A percentile compares a stretch with the other conserved stretches of the same genome.
phyloP scores from a whole-genome alignment of 805 yeast species.

The Spathaspora arborariae region DNA sequence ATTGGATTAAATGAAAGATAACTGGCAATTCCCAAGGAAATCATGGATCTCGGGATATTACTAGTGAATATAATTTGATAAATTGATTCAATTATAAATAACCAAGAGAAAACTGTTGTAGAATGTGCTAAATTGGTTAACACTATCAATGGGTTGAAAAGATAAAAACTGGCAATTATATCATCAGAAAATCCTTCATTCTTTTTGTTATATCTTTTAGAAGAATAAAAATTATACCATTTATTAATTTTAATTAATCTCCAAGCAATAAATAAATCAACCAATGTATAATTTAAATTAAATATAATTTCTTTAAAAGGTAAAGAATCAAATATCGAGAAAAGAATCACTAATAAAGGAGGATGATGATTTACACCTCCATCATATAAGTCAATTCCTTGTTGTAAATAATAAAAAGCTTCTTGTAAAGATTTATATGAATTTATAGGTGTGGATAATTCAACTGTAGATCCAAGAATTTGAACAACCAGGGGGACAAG shows the following conservation, averaged over 20 bases:
- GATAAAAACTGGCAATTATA: conserved; percentile 58
- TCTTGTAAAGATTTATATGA: conserved; percentile 52
- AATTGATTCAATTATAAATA: conserved; percentile 49
- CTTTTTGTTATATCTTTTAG: conserved; percentile 13
- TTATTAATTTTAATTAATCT: conserved; percentile 48
- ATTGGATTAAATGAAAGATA: conserved; percentile 63
- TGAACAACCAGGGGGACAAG: conserved; percentile 27
- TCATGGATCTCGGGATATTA: conserved; percentile 42
- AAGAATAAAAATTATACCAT: conserved; percentile 30
- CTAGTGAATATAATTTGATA: conserved; percentile 39
- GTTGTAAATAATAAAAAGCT: conserved; percentile 50
- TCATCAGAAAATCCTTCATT: conserved; percentile 31
- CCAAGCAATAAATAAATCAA: conserved; percentile 58
- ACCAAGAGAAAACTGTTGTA: conserved; percentile 56
- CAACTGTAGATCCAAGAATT: conserved; percentile 40
- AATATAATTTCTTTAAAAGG: conserved; percentile 19
- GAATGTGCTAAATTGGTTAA: conserved; percentile 68
- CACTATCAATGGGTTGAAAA: conserved; percentile 78
- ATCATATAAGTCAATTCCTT: conserved; percentile 62
- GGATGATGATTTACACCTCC: conserved; percentile 89
- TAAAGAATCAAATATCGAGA: conserved; percentile 33
- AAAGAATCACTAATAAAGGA: conserved; percentile 60
- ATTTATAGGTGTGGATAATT: conserved; percentile 69
- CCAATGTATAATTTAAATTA: conserved; percentile 48
- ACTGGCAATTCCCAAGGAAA: conserved; percentile 57